These are phyloP conservation scores for Vanrija sp. DNA, from an alignment of 1,284 basidiomycete genomes.

Conservation along the genomic window DNA sequence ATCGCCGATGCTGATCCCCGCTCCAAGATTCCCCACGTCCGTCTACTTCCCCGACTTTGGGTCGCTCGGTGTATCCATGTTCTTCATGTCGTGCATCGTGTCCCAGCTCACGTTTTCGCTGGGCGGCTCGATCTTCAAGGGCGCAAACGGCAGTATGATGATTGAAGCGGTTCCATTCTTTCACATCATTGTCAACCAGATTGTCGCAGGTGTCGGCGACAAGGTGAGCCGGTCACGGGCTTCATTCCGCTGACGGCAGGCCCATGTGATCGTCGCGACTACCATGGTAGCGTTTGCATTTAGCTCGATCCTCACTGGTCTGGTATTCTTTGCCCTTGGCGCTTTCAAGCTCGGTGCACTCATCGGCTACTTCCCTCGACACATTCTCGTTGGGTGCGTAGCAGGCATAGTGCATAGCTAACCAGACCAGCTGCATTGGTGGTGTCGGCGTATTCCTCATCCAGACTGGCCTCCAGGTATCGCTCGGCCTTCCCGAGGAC, in stretches of 20 bases:
- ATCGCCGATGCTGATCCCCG: constrained; percentile 41
- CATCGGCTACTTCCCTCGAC: constrained; percentile 93
- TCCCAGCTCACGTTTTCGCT: constrained; percentile 80
- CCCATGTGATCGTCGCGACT: constrained; percentile 74
- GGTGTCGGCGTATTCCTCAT: constrained; percentile 92
- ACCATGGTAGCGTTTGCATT: constrained; percentile 86
- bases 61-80: constrained; percentile 89
- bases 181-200: constrained; percentile 79
- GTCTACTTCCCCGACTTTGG: constrained; percentile 78
- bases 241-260: constrained; percentile 25
- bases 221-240: constrained; percentile 45
- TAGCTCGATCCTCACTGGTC: constrained; percentile 85
- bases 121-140: constrained; percentile 78
- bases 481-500: constrained; percentile 76
- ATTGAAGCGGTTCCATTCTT: constrained; percentile 98
- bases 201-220: constrained; percentile 68
- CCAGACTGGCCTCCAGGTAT: constrained; percentile 80
- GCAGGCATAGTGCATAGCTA: too few relatives aligned
- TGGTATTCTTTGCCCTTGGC: constrained; percentile 85
- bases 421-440: constrained; percentile 61
- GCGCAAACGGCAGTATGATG: constrained; percentile 97
- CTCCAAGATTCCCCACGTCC: constrained; percentile 76
- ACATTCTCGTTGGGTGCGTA: constrained; percentile 78
- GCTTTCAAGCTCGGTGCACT: constrained; percentile 75
- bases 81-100: constrained; percentile 79